Conservation (phyloP, 1,284 basidiomycete genomes). For the Melampsora americana region DNA sequence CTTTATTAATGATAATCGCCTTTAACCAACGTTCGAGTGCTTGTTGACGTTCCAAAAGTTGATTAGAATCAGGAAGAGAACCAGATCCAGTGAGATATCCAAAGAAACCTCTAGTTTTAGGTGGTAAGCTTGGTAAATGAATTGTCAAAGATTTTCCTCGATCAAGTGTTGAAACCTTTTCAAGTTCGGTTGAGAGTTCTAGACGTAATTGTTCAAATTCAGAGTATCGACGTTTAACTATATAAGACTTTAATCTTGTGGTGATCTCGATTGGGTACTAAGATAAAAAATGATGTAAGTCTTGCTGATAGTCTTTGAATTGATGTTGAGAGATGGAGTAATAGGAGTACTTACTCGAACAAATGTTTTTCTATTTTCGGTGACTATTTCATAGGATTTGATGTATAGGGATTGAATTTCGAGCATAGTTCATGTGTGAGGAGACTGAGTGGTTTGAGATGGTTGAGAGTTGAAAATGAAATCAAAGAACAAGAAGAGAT, state of each 20-base stretch:
- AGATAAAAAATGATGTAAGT: neutral
- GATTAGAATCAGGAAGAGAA: constrained; percentile 13
- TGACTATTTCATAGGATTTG: constrained; percentile 31
- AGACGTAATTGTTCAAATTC: constrained; percentile 25
- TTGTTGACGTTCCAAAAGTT: constrained; percentile 28
- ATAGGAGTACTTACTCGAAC: constrained; percentile 6
- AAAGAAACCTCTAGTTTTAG: constrained; percentile 29
- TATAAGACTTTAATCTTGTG: constrained; percentile 35
- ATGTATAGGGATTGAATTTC: constrained; percentile 30
- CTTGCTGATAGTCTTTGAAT: neutral
- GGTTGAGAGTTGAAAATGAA: too few species aligned
- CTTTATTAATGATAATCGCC: constrained; percentile 33
- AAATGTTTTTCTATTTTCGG: constrained; percentile 12
- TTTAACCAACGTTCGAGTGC: constrained; percentile 41
- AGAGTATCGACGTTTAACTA: constrained; percentile 29
- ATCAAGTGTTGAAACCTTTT: constrained; percentile 1
- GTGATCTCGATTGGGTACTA: constrained; percentile 38
- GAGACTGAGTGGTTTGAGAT: too few species aligned
- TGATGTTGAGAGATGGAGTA: too few species aligned
- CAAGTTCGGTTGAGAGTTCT: constrained; percentile 11
- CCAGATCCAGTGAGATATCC: constrained; percentile 32
- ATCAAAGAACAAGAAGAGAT: too few species aligned
- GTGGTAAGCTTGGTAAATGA: constrained; percentile 14
- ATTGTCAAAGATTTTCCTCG: neutral
- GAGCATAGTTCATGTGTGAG: neutral